These are phyloP conservation scores for Stagonosporopsis cucurbitacearum DNA, from an alignment of 2,329 filamentous ascomycete genomes.

Conservation along the genomic window DNA sequence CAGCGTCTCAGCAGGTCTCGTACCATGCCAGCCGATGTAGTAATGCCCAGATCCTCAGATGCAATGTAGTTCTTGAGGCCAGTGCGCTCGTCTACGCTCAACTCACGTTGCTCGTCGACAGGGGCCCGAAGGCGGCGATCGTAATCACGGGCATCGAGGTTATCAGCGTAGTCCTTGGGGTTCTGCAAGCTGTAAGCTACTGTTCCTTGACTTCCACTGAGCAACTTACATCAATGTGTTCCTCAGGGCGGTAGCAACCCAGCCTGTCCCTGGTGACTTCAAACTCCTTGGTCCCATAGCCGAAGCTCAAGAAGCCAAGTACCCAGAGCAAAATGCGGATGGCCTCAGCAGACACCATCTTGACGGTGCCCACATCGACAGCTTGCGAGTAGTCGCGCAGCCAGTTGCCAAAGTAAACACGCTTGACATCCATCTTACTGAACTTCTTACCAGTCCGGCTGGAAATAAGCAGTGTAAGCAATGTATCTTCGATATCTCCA, in stretches of 20 bases:
- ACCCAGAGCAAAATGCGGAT: slow-evolving; percentile 90
- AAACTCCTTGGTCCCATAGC: slow-evolving; percentile 82
- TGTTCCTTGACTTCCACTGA: neutral
- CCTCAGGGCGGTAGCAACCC: slow-evolving; percentile 73
- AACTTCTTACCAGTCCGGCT: slow-evolving; percentile 78
- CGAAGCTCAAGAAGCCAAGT: slow-evolving; percentile 87
- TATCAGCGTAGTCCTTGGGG: slow-evolving; percentile 78
- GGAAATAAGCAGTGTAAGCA: slow-evolving; percentile 74
- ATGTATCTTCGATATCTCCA: slow-evolving; percentile 85
- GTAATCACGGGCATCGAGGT: slow-evolving; percentile 82
- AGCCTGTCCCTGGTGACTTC: slow-evolving; percentile 81
- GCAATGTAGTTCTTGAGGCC: slow-evolving; percentile 93
- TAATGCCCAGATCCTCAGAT: slow-evolving; percentile 77
- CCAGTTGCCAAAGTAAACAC: slow-evolving; percentile 97
- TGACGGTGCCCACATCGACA: slow-evolving; percentile 90
- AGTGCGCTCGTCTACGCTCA: slow-evolving; percentile 72
- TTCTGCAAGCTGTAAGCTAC: slow-evolving; percentile 16
- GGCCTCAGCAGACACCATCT: slow-evolving; percentile 86
- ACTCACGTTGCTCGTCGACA: slow-evolving; percentile 77
- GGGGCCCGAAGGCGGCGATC: slow-evolving; percentile 81
- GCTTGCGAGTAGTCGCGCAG: slow-evolving; percentile 92
- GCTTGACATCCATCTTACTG: slow-evolving; percentile 83
- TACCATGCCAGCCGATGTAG: slow-evolving; percentile 80
- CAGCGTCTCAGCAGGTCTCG: slow-evolving; percentile 74
- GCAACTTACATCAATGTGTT: slow-evolving; percentile 71